Evolutionary conservation across 352 stramenopile genomes (phyloP).

Genomic region (Pythium phragmiticola): DNA sequence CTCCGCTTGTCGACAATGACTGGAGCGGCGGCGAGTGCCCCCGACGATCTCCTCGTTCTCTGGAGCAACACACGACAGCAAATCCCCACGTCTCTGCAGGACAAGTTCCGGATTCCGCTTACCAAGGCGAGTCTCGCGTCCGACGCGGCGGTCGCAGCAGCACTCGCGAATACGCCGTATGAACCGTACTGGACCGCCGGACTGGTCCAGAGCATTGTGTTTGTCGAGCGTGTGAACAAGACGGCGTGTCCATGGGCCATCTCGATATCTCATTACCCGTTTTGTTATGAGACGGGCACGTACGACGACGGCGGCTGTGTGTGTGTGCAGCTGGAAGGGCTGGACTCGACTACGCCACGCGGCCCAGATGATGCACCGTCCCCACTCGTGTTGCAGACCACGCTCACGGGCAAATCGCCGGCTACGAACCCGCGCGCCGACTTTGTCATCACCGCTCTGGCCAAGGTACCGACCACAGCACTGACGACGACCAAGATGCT

Average conservation of each 20-base stretch:
- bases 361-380: neutral
- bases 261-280: constrained; percentile 7
- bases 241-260: constrained; percentile 13
- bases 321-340: constrained; percentile 10
- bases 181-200: constrained; percentile 6
- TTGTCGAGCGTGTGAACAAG: neutral
- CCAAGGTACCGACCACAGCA: neutral
- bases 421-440: constrained; percentile 4
- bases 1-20: neutral
- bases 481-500: neutral
- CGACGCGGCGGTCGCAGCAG: neutral
- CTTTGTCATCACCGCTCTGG: constrained; percentile 1
- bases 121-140: neutral
- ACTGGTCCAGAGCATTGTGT: neutral
- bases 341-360: neutral
- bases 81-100: neutral
- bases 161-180: neutral
- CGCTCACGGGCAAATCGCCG: neutral
- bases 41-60: neutral
- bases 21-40: neutral
- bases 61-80: constrained; percentile 14
- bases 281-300: constrained; percentile 3
- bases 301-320: constrained; percentile 9
- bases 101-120: neutral
- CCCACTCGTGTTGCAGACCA: neutral